These are phyloP conservation scores for Exidia glandulosa DNA, from an alignment of 768 basidiomycete genomes.

Conservation along the genomic window DNA sequence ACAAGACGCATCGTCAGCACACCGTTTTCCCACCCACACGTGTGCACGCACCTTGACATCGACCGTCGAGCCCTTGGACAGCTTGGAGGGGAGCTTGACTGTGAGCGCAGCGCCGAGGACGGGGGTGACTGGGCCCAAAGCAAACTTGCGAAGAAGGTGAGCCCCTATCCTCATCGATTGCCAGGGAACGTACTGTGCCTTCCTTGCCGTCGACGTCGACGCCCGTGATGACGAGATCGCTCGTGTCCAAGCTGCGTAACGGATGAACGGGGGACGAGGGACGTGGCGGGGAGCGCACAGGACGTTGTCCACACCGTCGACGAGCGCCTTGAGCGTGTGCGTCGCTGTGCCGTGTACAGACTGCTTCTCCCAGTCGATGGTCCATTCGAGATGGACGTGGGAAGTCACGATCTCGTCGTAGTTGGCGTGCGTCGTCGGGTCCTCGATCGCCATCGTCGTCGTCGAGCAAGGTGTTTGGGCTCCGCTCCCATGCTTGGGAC, in stretches of 20 bases:
- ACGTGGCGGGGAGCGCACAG: slow-evolving; percentile 31
- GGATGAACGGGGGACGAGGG: background rate
- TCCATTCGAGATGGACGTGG: slow-evolving; percentile 69
- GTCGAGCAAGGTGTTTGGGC: no score
- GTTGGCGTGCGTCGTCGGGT: slow-evolving; percentile 76
- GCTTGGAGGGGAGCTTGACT: slow-evolving; percentile 37
- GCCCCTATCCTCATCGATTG: background rate
- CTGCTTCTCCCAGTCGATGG: slow-evolving; percentile 55
- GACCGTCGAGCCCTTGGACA: slow-evolving; percentile 30
- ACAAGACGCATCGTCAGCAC: no score
- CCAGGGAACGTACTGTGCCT: slow-evolving; percentile 31
- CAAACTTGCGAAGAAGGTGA: slow-evolving; percentile 28
- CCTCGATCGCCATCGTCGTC: slow-evolving; percentile 16
- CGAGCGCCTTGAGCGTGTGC: slow-evolving; percentile 47
- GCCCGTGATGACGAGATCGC: slow-evolving; percentile 47
- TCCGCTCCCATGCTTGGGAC: no score
- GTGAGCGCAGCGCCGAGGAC: slow-evolving; percentile 73
- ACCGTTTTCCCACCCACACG: no score
- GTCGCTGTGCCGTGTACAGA: slow-evolving; percentile 53
- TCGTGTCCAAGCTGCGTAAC: slow-evolving; percentile 55
- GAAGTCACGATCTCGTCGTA: slow-evolving; percentile 54
- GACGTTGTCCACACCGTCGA: slow-evolving; percentile 42
- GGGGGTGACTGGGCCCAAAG: slow-evolving; percentile 43
- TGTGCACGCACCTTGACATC: slow-evolving; percentile 22
- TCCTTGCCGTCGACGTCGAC: slow-evolving; percentile 42